These are phyloP conservation scores for Spencermartinsiella ligniputridi DNA, from an alignment of 1,139 yeast species.

Conservation along the genomic window DNA sequence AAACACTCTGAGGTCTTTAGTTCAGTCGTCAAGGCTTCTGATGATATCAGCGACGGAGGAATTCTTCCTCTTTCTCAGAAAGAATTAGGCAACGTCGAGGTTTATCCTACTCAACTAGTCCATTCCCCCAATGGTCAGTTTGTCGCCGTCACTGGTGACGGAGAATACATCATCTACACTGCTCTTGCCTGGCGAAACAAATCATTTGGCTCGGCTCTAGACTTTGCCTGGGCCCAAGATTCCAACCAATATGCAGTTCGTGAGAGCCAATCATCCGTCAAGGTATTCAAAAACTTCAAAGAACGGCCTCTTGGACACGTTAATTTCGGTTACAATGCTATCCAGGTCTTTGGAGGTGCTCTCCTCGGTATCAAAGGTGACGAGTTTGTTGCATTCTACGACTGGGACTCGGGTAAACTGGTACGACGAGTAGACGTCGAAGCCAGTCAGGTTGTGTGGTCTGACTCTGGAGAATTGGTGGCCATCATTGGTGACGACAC, in stretches of 20 bases:
- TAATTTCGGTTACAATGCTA: slow-evolving; percentile 57
- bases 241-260: slow-evolving; percentile 82
- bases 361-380: slow-evolving; percentile 74
- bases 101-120: slow-evolving; percentile 77
- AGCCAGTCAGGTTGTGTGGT: slow-evolving; percentile 75
- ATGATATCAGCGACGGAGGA: slow-evolving; percentile 64
- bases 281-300: slow-evolving; percentile 78
- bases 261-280: slow-evolving; percentile 61
- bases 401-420: slow-evolving; percentile 83
- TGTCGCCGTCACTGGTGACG: slow-evolving; percentile 97
- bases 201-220: slow-evolving; percentile 84
- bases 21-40: slow-evolving; percentile 70
- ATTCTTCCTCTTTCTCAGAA: slow-evolving; percentile 68
- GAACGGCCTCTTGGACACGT: slow-evolving; percentile 65
- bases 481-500: slow-evolving; percentile 71
- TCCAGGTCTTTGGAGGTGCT: slow-evolving; percentile 81
- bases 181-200: slow-evolving; percentile 98
- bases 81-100: slow-evolving; percentile 88
- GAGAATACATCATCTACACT: slow-evolving; percentile 92
- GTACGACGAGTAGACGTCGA: slow-evolving; percentile 82
- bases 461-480: slow-evolving; percentile 86
- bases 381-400: slow-evolving; percentile 64
- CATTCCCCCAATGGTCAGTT: slow-evolving; percentile 98
- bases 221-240: slow-evolving; percentile 94
- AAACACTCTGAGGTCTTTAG: slow-evolving; percentile 88